phyloP scores from a whole-genome alignment of 1,139 yeast species.

The Pichia sp. region DNA sequence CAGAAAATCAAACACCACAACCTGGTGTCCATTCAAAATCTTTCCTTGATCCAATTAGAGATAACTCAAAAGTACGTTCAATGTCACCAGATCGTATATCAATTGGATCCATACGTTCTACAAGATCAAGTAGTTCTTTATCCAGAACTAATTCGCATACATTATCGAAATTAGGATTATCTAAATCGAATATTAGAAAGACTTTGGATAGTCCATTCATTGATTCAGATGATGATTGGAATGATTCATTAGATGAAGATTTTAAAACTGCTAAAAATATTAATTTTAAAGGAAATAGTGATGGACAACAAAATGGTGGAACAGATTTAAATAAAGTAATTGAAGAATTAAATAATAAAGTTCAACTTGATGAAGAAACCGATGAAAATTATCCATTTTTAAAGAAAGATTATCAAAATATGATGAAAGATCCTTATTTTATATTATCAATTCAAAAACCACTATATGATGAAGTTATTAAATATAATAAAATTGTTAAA shows the following conservation, averaged over 20 bases:
- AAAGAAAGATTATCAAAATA: constrained; percentile 23
- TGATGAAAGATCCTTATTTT: constrained; percentile 33
- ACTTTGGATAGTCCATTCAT: constrained; percentile 9
- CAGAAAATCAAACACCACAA: constrained; percentile 4
- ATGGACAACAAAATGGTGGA: neutral
- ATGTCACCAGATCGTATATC: constrained; percentile 12
- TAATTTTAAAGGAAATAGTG: neutral
- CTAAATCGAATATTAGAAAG: neutral
- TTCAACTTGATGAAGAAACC: constrained; percentile 7
- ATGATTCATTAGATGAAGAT: constrained; percentile 12
- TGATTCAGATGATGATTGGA: constrained; percentile 16
- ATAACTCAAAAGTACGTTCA: constrained; percentile 10
- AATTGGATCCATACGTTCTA: constrained; percentile 6
- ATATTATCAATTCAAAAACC: constrained; percentile 36
- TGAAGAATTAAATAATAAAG: neutral
- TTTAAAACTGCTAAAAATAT: neutral
- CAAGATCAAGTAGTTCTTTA: constrained; percentile 9
- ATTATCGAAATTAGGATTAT: constrained; percentile 4
- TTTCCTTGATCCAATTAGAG: constrained; percentile 13
- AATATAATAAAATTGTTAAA: constrained; percentile 61
- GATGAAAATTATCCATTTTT: constrained; percentile 23
- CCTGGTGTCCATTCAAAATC: constrained; percentile 13
- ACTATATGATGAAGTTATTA: constrained; percentile 35
- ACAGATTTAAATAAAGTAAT: neutral
- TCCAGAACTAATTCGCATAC: constrained; percentile 13